phyloP scores from a whole-genome alignment of 441 rosid species.

The Brassica balearica region DNA sequence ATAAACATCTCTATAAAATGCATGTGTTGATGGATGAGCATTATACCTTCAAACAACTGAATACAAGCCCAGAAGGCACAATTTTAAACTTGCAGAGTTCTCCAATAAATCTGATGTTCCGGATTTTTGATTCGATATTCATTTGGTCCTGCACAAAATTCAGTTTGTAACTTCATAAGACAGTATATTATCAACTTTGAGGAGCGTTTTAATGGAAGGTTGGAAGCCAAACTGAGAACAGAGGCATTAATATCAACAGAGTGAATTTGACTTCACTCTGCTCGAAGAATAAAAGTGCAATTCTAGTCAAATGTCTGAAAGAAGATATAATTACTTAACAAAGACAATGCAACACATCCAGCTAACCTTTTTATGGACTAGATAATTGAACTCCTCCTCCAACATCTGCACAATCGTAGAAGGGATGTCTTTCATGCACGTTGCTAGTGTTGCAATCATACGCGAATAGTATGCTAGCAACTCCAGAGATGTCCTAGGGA shows the following conservation, averaged over 20 bases:
- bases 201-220: conserved; percentile 42
- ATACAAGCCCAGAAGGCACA: conserved; percentile 84
- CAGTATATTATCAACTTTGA: conserved; percentile 25
- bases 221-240: conserved; percentile 24
- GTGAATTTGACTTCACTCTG: conserved; percentile 17
- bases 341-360: conserved; percentile 11
- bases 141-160: conserved; percentile 91
- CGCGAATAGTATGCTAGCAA: conserved; percentile 95
- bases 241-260: conserved; percentile 14
- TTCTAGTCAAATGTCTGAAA: conserved; percentile 12
- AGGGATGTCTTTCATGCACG: conserved; percentile 96
- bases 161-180: conserved; percentile 33
- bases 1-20: conserved; percentile 25
- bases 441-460: conserved; percentile 93
- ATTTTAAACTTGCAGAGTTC: conserved; percentile 98
- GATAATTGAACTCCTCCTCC: conserved; percentile 98
- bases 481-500: conserved; percentile 97
- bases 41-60: conserved; percentile 94
- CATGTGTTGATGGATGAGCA: conserved; percentile 11
- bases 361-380: conserved; percentile 93
- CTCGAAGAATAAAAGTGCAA: not conserved
- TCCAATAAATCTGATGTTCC: conserved; percentile 97
- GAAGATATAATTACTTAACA: conserved; percentile 31
- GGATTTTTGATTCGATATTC: conserved; percentile 98
- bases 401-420: conserved; percentile 90